These are phyloP conservation scores for Rhizopogon vinicolor DNA, from an alignment of 768 basidiomycete genomes.

Conservation along the genomic window DNA sequence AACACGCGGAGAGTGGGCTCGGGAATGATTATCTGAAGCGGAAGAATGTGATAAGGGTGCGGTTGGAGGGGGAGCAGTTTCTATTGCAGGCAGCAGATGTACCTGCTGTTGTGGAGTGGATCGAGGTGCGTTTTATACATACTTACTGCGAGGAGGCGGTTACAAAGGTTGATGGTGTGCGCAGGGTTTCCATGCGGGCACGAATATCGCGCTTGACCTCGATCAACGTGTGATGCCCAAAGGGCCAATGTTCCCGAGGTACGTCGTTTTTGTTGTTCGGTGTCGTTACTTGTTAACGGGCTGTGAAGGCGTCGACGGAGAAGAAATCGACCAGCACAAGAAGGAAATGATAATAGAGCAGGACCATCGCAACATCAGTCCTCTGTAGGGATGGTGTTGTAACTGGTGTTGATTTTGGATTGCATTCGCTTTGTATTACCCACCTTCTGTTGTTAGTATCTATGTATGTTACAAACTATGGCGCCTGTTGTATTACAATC, in stretches of 20 bases:
- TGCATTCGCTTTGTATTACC: background rate
- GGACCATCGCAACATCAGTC: background rate
- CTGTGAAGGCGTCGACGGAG: conserved; percentile 23
- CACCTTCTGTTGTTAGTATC: no score
- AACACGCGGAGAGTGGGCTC: conserved; percentile 89
- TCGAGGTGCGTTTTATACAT: conserved; percentile 58
- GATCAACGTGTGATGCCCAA: conserved; percentile 92
- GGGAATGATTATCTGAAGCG: conserved; percentile 94
- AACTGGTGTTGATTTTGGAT: background rate
- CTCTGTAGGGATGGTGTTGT: background rate
- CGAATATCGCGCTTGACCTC: conserved; percentile 88
- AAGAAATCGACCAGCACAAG: conserved; percentile 16
- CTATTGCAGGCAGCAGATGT: conserved; percentile 85
- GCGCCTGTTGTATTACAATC: background rate
- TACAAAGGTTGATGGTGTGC: conserved; percentile 4
- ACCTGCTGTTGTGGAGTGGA: conserved; percentile 87
- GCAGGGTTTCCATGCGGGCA: conserved; percentile 87
- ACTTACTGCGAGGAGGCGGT: background rate
- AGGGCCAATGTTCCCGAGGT: conserved; percentile 84
- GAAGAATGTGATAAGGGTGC: conserved; percentile 87
- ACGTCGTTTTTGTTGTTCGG: background rate
- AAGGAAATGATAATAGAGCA: background rate
- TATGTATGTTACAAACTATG: no score
- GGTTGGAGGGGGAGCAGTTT: conserved; percentile 96
- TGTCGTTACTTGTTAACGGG: background rate